Conservation (phyloP, 106 monocot genomes). For the Hemerocallis citrina region DNA sequence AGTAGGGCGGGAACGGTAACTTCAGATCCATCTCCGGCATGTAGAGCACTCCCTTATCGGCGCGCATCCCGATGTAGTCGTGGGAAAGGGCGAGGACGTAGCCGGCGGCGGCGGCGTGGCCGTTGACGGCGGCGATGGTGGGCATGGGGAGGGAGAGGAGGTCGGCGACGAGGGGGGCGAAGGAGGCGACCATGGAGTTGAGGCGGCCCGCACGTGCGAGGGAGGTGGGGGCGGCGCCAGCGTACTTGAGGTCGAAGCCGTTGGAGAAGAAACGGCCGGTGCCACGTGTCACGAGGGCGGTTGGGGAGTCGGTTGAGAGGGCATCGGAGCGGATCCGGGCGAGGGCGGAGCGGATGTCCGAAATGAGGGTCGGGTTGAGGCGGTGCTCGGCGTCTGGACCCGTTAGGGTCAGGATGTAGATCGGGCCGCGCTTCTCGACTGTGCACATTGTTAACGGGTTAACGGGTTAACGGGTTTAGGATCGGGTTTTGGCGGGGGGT, state of each 20-base stretch:
- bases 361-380: slow-evolving; percentile 25
- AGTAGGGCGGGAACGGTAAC: slow-evolving; percentile 37
- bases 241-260: slow-evolving; percentile 73
- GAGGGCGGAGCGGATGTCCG: slow-evolving; percentile 37
- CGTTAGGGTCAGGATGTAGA: slow-evolving; percentile 64
- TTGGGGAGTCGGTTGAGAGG: slow-evolving; percentile 2
- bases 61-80: slow-evolving; percentile 66
- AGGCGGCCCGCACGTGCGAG: slow-evolving; percentile 15
- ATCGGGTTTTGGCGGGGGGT: too few relatives aligned
- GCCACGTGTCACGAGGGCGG: slow-evolving; percentile 45
- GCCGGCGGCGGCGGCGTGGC: slow-evolving; percentile 63
- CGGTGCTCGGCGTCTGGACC: slow-evolving; percentile 59
- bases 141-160: slow-evolving; percentile 63
- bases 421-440: slow-evolving; percentile 51
- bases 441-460: slow-evolving; percentile 34
- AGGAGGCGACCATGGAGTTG: slow-evolving; percentile 20
- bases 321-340: slow-evolving; percentile 25
- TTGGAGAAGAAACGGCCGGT: slow-evolving; percentile 74
- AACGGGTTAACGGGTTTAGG: too few relatives aligned
- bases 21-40: slow-evolving; percentile 76
- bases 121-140: slow-evolving; percentile 54
- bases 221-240: slow-evolving; percentile 19
- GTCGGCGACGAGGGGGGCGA: slow-evolving; percentile 30
- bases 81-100: slow-evolving; percentile 41
- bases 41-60: slow-evolving; percentile 72